A percentile compares a stretch with the other conserved stretches of the same genome.
Conservation (phyloP, 2,329 filamentous ascomycete genomes). For the Colletotrichum chlorophyti region DNA sequence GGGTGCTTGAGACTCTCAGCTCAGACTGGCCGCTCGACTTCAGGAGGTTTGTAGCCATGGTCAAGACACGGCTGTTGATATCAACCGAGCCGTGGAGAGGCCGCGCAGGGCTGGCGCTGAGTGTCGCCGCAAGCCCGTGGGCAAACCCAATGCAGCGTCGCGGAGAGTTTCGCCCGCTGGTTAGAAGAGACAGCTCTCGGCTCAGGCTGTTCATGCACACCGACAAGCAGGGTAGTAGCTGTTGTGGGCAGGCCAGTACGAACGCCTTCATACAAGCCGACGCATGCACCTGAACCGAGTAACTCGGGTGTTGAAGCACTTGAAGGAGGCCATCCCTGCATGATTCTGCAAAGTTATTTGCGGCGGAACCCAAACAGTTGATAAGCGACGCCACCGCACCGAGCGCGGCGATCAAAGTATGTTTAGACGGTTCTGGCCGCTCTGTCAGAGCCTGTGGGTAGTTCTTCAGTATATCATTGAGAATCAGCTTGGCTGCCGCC, state of each 20-base stretch:
- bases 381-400: conserved; percentile 83
- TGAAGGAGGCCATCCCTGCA: conserved; percentile 89
- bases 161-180: conserved; percentile 77
- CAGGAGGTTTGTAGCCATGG: conserved; percentile 88
- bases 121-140: conserved; percentile 86
- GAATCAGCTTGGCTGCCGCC: conserved; percentile 78
- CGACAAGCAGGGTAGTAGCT: conserved; percentile 87
- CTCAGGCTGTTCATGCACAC: conserved; percentile 96
- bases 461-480: conserved; percentile 91
- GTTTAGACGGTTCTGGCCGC: conserved; percentile 85
- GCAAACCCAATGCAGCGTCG: conserved; percentile 89
- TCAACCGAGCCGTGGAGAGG: conserved; percentile 95
- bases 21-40: conserved; percentile 94
- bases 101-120: conserved; percentile 87
- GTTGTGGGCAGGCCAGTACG: conserved; percentile 88
- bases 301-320: conserved; percentile 92
- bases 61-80: conserved; percentile 89
- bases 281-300: conserved; percentile 91
- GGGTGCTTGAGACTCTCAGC: conserved; percentile 86
- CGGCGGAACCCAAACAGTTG: conserved; percentile 79
- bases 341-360: conserved; percentile 78
- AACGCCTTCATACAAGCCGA: conserved; percentile 87
- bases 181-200: conserved; percentile 81
- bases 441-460: conserved; percentile 91
- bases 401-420: conserved; percentile 79